Evolutionary conservation across 1,139 yeast species (phyloP).

Genomic region (Lodderomyces metapsilosis): DNA sequence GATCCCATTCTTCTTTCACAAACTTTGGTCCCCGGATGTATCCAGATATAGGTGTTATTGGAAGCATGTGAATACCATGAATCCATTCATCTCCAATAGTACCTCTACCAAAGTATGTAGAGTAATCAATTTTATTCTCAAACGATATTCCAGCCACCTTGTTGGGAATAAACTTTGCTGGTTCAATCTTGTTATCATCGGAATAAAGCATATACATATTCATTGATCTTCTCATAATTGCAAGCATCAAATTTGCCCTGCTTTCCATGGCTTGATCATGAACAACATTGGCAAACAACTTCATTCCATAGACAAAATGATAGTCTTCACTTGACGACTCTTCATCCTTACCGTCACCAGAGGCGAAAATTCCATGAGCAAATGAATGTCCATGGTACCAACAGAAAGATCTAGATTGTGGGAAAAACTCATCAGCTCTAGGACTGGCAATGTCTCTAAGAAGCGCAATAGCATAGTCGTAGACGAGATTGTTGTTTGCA

Average conservation of each 20-base stretch:
- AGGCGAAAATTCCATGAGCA: constrained; percentile 46
- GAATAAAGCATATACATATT: constrained; percentile 44
- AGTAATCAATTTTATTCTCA: constrained; percentile 45
- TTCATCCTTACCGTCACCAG: constrained; percentile 48
- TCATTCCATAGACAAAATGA: constrained; percentile 45
- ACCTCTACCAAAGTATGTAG: constrained; percentile 47
- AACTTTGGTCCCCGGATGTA: constrained; percentile 34
- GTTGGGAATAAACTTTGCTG: constrained; percentile 35
- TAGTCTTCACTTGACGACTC: constrained; percentile 49
- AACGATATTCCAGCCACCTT: constrained; percentile 47
- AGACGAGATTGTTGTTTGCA: constrained; percentile 26
- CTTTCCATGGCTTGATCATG: constrained; percentile 35
- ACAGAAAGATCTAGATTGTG: constrained; percentile 43
- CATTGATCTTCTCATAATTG: constrained; percentile 41
- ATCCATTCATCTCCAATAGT: constrained; percentile 45
- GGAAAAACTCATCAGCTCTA: constrained; percentile 33
- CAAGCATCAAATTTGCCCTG: constrained; percentile 42
- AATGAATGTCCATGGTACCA: constrained; percentile 50
- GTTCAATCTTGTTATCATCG: constrained; percentile 40
- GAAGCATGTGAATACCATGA: constrained; percentile 50
- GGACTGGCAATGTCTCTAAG: constrained; percentile 46
- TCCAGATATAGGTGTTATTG: constrained; percentile 44
- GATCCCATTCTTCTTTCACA: constrained; percentile 46
- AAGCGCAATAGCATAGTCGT: constrained; percentile 33
- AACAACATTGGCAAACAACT: constrained; percentile 35